Conservation (phyloP, 352 stramenopile species). For the Pythium aphanidermatum region DNA sequence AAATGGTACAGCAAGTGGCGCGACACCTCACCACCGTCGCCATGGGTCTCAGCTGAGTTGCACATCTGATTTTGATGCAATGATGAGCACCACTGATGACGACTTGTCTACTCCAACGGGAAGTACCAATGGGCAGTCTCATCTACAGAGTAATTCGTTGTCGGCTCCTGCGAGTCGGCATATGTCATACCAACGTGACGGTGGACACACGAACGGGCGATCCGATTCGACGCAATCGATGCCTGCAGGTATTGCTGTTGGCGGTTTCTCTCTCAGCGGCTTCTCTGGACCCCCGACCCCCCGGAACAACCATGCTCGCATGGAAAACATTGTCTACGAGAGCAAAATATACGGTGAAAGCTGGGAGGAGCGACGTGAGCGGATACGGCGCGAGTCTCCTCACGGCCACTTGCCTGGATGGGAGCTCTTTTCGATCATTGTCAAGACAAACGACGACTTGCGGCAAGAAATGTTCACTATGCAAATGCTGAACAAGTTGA, state of each 20-base stretch:
- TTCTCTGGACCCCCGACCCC: conserved; percentile 4
- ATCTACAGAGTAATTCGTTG: conserved; percentile 3
- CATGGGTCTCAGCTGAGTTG: conserved; percentile 22
- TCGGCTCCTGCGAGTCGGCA: conserved; percentile 11
- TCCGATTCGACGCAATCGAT: conserved; percentile 12
- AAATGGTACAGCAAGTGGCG: conserved; percentile 4
- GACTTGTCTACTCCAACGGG: conserved; percentile 7
- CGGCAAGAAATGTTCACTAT: conserved; percentile 97
- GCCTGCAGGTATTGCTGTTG: no score
- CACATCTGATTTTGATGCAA: conserved; percentile 14
- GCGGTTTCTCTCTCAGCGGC: conserved; percentile 7
- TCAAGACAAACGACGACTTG: conserved; percentile 98
- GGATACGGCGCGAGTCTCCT: conserved; percentile 60
- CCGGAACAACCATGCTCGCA: conserved; percentile 15
- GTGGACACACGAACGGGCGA: neutral
- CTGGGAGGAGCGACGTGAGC: conserved; percentile 53
- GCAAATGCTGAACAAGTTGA: conserved; percentile 94
- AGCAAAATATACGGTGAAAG: conserved; percentile 74
- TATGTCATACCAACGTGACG: conserved; percentile 21
- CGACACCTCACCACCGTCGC: conserved; percentile 16
- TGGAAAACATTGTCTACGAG: conserved; percentile 75
- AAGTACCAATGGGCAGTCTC: neutral
- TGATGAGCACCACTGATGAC: conserved; percentile 11
- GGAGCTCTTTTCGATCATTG: conserved; percentile 92
- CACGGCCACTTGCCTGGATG: conserved; percentile 80